Base-by-base conservation (phyloP, 306 rosid species). In the Prunus persica region DNA sequence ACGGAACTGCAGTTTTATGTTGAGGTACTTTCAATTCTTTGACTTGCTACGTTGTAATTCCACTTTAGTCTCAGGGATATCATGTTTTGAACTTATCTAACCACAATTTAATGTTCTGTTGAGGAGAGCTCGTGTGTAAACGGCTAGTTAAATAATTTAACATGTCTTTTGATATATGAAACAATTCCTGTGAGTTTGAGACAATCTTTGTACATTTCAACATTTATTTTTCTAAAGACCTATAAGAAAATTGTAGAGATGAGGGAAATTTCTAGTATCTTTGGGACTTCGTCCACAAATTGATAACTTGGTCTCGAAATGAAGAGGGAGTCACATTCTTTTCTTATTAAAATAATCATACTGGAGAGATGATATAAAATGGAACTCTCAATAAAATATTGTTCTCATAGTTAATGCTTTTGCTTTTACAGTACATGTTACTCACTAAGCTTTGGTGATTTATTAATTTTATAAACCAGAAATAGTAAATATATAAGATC, bases 1-100 rank as follows among this genome's bases (percentile, higher is more conserved):
- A 27, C 85, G 51, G 93, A 88, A 62, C 91, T 96, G 51, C 97
- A 89, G 79, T 96, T 96, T 84, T 84, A 88, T 56, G 63, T 87
- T 15, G 98, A 96, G 98, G 99, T 96, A 83, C 63, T 64, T 58
- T 62, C 28, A 57, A 34, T 68, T 75, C 51, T 61, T 65, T 52
- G 56, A 72, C 72, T 67, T 51, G 20, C 52, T 60, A 32, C 76
- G 62, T 66, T 61, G 57, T 60, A 45, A 67, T 71, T 70, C 57
- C 50, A 54, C 65, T 60, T 82, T 69, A 43, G 52, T 77, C 68
- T 65, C 55, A 34, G 73, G 63, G 69, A 67, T 68, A 22, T 30
- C 15, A 67, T 57, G 41, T 52, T 52, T 75, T 38, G 32, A 28
- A n/a, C 69, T 10, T 15, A 65, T 57, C 60, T 19, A 30, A 58